phyloP scores from a whole-genome alignment of 768 basidiomycete species.

The Tricholoma furcatifolium region DNA sequence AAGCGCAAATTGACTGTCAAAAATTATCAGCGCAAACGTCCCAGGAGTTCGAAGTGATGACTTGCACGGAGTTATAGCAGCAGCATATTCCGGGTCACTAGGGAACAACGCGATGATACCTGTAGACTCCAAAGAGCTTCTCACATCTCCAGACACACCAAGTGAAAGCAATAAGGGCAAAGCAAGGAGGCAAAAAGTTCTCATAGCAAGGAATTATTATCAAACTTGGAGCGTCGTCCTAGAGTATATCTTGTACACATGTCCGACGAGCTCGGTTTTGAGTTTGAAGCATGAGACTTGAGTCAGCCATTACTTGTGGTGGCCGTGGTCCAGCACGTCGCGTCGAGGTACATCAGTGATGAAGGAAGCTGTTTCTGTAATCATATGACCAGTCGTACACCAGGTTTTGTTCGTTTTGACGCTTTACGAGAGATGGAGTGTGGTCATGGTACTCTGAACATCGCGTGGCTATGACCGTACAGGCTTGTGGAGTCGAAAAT shows the following conservation, averaged over 20 bases:
- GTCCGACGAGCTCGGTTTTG: neutral
- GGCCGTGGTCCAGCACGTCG: too few species aligned
- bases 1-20: constrained; percentile 39
- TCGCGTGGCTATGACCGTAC: too few species aligned
- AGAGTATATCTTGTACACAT: neutral
- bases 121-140: neutral
- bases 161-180: neutral
- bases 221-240: too few species aligned
- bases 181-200: neutral
- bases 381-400: too few species aligned
- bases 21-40: neutral
- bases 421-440: too few species aligned
- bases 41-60: neutral
- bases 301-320: too few species aligned
- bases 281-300: neutral
- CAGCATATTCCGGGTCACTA: constrained; percentile 2
- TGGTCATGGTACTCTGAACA: too few species aligned
- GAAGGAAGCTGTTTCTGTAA: too few species aligned
- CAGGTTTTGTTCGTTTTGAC: too few species aligned
- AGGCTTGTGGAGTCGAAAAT: too few species aligned
- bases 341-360: too few species aligned
- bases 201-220: neutral
- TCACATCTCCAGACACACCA: neutral
- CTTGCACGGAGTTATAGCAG: constrained; percentile 7
- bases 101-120: constrained; percentile 6